Percentiles rank a stretch among this genome's conserved stretches.
Conservation (phyloP, 495 filamentous ascomycete species). For the Oleoguttula mirabilis region DNA sequence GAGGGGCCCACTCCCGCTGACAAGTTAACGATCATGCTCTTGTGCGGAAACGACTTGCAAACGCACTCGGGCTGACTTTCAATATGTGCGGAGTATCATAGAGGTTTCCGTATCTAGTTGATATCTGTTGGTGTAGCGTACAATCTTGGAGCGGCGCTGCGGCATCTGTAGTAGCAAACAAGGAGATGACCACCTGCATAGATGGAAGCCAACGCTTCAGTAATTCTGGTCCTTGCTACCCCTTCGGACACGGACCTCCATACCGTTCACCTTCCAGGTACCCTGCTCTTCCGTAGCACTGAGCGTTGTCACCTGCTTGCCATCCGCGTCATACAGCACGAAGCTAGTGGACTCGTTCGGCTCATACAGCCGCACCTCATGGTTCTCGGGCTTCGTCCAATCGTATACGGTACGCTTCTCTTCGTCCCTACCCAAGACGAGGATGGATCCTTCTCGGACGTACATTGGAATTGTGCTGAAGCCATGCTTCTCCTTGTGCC, state of each 20-base stretch:
- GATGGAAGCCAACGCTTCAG: too few species aligned
- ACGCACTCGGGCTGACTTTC: too few species aligned
- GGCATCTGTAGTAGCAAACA: too few species aligned
- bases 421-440: constrained; percentile 22
- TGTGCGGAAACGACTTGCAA: too few species aligned
- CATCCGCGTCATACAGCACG: constrained; percentile 4
- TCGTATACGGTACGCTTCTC: constrained; percentile 6
- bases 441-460: constrained; percentile 21
- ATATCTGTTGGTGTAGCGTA: too few species aligned
- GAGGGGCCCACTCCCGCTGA: too few species aligned
- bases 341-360: background rate
- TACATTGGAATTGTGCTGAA: constrained; percentile 21
- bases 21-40: too few species aligned
- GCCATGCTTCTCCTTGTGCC: constrained; percentile 21
- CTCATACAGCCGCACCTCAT: constrained; percentile 5
- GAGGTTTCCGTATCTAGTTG: too few species aligned
- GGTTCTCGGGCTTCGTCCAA: constrained; percentile 4
- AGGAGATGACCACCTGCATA: too few species aligned
- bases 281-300: constrained; percentile 24
- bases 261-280: constrained; percentile 3
- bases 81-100: too few species aligned
- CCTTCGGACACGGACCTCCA: constrained; percentile 1
- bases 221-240: constrained; percentile 3
- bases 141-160: too few species aligned
- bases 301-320: constrained; percentile 1